Evolutionary conservation across 106 monocot species (phyloP), one percentile per base, ranked within the genome.

Genomic region (Dactylorhiza incarnata): DNA sequence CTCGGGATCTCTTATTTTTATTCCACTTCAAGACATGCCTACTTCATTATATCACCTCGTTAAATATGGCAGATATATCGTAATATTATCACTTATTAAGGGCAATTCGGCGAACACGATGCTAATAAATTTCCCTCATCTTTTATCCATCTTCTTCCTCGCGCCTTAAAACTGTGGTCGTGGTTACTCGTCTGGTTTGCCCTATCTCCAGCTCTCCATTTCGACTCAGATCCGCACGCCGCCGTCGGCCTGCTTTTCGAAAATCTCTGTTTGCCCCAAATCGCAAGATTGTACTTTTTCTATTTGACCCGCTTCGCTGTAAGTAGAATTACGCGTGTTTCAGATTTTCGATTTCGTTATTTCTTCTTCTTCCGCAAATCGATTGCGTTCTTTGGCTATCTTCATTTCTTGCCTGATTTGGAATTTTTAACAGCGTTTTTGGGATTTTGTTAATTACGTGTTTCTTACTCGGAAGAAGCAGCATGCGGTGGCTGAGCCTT

Each of bases 401-500:
- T 19, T 20, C 1, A 20, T 22, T 20, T 58, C 20, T 58, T 58
- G 22, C 20, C 22, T 58, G 20, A 20, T 19, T 58, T 6, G n/a
- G 5, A 58, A 58, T 7, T 58, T 58, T 29, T 66, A 29, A 29
- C 29, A 29, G 2, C 29, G 29, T 29, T 29, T 29, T 29, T 29
- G 29, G 29, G 29, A 29, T 29, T 29, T 29, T 29, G 29, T 29
- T 29, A 29, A 29, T 29, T 29, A 2, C 1, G 29, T n/a, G n/a
- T n/a, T n/a, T n/a, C n/a, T n/a, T n/a, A 29, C 29, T 29, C 29
- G 29, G 13, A n/a, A 45, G 69, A 14, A 45, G 69, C 13, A 69
- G 69, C 17, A 90, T 90, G 94, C 85, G 74, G 85, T 89, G 85
- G 91, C 62, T 87, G 81, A 85, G 80, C 79, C 76, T 89, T 23